These are phyloP conservation scores for Brettanomyces nanus DNA, from an alignment of 805 yeast species.

Conservation along the genomic window DNA sequence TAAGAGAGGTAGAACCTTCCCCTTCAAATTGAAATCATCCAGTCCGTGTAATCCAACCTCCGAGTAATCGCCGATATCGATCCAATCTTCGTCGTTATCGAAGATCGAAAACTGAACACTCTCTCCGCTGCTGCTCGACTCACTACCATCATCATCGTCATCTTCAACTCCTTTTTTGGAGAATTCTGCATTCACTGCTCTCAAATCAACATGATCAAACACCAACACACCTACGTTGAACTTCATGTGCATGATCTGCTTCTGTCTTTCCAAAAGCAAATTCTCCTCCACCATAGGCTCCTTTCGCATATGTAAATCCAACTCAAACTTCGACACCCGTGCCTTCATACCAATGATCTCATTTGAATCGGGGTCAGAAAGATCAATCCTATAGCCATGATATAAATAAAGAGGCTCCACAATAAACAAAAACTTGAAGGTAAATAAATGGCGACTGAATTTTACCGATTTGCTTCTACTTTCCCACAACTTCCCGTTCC, in stretches of 20 bases:
- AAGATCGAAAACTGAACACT: constrained; percentile 25
- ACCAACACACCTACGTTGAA: constrained; percentile 56
- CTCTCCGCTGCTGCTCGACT: background rate
- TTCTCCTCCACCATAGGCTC: constrained; percentile 40
- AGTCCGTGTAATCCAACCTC: constrained; percentile 44
- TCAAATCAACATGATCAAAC: constrained; percentile 47
- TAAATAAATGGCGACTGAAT: constrained; percentile 63
- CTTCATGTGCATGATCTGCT: constrained; percentile 46
- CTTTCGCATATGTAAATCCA: constrained; percentile 58
- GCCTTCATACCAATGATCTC: constrained; percentile 62
- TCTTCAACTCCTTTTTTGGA: constrained; percentile 5
- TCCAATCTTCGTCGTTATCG: constrained; percentile 54
- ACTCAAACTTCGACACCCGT: constrained; percentile 39
- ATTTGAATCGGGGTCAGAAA: constrained; percentile 31
- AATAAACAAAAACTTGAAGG: constrained; percentile 70
- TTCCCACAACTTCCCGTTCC: constrained; percentile 65
- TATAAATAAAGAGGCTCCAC: constrained; percentile 64
- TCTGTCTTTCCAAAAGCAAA: constrained; percentile 39
- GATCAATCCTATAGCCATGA: constrained; percentile 54
- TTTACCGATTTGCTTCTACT: constrained; percentile 47
- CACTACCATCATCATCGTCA: constrained; percentile 2
- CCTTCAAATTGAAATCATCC: constrained; percentile 27
- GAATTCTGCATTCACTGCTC: constrained; percentile 45
- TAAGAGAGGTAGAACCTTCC: constrained; percentile 53
- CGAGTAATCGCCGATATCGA: constrained; percentile 51